Conservation (phyloP, 2,329 filamentous ascomycete genomes). For the Clonostachys byssicola region DNA sequence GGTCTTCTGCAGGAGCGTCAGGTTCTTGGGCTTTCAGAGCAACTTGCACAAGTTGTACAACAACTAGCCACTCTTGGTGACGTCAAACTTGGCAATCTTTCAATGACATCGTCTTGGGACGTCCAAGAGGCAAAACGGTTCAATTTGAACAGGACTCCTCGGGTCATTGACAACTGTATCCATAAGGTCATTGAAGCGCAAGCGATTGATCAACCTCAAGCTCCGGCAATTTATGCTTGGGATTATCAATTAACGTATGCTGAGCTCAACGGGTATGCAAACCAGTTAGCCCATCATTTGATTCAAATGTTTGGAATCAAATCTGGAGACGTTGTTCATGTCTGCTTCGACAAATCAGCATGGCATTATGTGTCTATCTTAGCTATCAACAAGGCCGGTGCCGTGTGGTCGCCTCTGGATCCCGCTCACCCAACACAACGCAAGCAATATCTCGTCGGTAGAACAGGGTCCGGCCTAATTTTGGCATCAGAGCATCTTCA, state of each 20-base stretch:
- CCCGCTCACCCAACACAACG: constrained; percentile 7
- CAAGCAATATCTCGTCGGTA: constrained; percentile 4
- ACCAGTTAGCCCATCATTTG: constrained; percentile 1
- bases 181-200: not conserved
- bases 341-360: constrained; percentile 21
- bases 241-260: constrained; percentile 16
- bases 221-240: constrained; percentile 34
- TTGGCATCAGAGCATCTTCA: constrained; percentile 5
- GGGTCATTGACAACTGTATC: not conserved
- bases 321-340: constrained; percentile 9
- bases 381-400: constrained; percentile 10
- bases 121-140: not conserved
- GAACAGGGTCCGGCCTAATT: constrained; percentile 4
- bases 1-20: not conserved
- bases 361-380: constrained; percentile 11
- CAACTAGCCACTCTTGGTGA: not conserved
- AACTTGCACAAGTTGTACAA: constrained; percentile 2
- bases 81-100: not conserved
- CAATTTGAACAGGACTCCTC: not conserved
- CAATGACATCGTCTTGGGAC: not conserved
- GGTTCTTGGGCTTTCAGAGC: not conserved
- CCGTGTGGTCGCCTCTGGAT: constrained; percentile 8
- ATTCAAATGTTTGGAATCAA: not conserved
- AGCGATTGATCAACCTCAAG: constrained; percentile 15
- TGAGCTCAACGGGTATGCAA: not conserved